Base-by-base conservation (phyloP, 2,329 filamentous ascomycete genomes). In the Botrytis squamosa region DNA sequence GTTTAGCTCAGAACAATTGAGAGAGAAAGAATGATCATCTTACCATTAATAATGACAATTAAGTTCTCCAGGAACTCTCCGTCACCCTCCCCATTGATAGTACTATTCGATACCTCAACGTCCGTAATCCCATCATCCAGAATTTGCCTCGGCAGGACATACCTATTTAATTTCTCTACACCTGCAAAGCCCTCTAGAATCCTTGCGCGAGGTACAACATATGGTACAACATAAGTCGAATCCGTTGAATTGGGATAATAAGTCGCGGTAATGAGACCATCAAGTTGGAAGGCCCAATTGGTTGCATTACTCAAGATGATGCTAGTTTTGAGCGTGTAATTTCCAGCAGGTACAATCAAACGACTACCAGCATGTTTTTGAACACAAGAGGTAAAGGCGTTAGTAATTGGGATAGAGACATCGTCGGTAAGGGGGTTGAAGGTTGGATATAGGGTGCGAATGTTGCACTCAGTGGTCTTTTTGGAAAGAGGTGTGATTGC, bases 231-330 rank as follows among this genome's bases (percentile, higher is more conserved):
- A 69, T 60, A 72, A 14, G 29, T n/a, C 12, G 71, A 68, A 14
- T 40, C 59, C 18, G 71, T 69, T 4, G 36, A 40, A 59, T 60
- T 69, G 1, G 71, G 38, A 40, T 68, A 72, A 59, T 72, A 72
- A 18, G 83, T 86, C 1, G 87, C 84, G 76, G 85, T 85, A 74
- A 89, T 86, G 36, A 82, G 83, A 25, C 87, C 87, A 77, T 88
- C 87, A 55, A 88, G 81, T 76, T 87, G 85, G 33, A 88, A 80
- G 3, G 85, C 86, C 82, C 84, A 86, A 16, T 81, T 84, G 25
- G 81, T 83, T 12, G 86, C 86, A 25, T 83, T 83, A 44, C 79
- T 84, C 69, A 88, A 80, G 0, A 79, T 83, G 2, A 86, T 86
- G 84, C 85, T 88, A 0, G 84, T 86, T 14, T 80, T 78, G 74